phyloP scores from a whole-genome alignment of 2,329 filamentous ascomycete genomes.

The Parascedosporium putredinis region DNA sequence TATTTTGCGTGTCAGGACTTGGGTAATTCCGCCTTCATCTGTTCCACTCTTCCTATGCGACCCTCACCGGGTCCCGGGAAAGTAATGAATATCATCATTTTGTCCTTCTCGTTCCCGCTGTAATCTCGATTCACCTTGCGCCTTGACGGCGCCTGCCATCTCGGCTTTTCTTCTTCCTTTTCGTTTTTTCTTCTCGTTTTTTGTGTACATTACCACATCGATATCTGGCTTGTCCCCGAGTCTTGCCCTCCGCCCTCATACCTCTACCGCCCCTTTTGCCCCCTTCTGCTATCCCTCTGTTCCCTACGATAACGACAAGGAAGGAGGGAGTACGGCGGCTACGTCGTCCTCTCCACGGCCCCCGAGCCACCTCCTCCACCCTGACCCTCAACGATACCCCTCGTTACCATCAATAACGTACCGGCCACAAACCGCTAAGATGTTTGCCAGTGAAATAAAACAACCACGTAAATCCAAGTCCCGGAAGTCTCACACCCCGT shows the following conservation, averaged over 20 bases:
- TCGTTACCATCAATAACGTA: conserved; percentile 18
- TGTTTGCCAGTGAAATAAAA: conserved; percentile 36
- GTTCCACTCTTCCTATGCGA: conserved; percentile 19
- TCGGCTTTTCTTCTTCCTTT: background rate
- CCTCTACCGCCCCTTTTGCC: no score
- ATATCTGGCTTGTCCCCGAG: background rate
- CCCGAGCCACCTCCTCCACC: background rate
- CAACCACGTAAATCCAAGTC: conserved; percentile 8
- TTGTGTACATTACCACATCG: background rate
- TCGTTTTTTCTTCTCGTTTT: background rate
- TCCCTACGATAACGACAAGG: no score
- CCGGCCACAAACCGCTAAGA: conserved; percentile 23
- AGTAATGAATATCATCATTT: conserved; percentile 13
- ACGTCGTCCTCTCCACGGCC: no score
- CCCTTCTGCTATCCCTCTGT: conserved; percentile 15
- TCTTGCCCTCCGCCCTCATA: background rate
- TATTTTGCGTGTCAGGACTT: background rate
- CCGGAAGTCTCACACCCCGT: conserved; percentile 13
- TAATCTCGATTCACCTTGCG: no score
- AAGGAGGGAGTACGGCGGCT: no score
- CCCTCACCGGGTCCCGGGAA: conserved; percentile 22
- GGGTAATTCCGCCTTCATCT: conserved; percentile 12
- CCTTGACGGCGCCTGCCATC: no score
- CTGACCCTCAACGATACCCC: background rate
- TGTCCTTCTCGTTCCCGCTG: conserved; percentile 1